These are phyloP conservation scores for Cylindrodendrum hubeiense DNA, from an alignment of 2,329 filamentous ascomycete species.

Conservation along the genomic window DNA sequence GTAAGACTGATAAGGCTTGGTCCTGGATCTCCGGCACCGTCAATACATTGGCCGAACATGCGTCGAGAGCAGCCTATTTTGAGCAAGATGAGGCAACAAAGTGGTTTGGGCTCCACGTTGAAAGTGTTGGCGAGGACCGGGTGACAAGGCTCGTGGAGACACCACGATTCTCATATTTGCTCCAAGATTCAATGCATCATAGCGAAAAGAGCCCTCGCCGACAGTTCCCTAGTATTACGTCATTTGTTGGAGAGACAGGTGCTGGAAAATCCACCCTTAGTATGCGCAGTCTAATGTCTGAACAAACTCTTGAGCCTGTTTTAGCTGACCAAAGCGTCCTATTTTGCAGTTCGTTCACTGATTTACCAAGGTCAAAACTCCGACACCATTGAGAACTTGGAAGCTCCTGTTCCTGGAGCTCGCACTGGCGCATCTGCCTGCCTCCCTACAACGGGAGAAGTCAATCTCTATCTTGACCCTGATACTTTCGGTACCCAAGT, in stretches of 20 bases:
- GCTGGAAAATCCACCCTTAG: neutral
- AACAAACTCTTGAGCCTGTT: neutral
- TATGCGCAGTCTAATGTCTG: neutral
- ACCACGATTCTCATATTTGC: neutral
- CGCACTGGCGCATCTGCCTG: neutral
- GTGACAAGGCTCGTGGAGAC: neutral
- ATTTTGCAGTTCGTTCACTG: neutral
- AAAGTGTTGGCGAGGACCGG: neutral
- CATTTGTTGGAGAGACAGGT: neutral
- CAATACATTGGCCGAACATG: slow-evolving; percentile 59
- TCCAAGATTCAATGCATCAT: neutral
- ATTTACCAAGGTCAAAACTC: neutral
- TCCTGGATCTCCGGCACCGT: too few relatives aligned
- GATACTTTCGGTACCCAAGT: neutral
- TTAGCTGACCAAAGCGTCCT: neutral
- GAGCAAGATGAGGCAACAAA: neutral
- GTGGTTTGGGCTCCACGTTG: neutral
- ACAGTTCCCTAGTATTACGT: neutral
- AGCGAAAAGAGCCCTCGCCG: neutral
- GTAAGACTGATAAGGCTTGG: slow-evolving; percentile 51
- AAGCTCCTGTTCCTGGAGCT: neutral
- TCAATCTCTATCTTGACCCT: neutral
- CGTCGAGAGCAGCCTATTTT: slow-evolving; percentile 55
- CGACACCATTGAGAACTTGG: neutral
- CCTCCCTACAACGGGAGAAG: neutral